These are phyloP conservation scores for Dioscorea zingiberensis DNA, from an alignment of 106 monocot genomes.

Conservation along the genomic window DNA sequence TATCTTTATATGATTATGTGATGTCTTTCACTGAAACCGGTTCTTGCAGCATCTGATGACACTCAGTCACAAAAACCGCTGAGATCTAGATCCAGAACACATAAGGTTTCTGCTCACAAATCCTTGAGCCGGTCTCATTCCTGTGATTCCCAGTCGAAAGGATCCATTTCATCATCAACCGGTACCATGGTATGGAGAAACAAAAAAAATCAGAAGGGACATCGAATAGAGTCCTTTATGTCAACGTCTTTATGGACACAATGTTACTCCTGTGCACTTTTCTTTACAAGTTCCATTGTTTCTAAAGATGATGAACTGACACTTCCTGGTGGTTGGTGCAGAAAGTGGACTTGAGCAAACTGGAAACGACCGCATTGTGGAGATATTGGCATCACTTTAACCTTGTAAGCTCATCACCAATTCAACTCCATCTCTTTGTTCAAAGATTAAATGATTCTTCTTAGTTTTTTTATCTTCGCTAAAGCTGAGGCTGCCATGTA, in stretches of 20 bases:
- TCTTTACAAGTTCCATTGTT: no score
- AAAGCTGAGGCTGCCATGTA: no score
- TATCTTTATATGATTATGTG: neutral
- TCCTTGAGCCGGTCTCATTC: constrained; percentile 33
- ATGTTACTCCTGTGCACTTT: no score
- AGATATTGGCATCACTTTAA: constrained; percentile 85
- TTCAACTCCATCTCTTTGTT: neutral
- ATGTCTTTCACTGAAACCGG: neutral
- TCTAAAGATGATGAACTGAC: neutral
- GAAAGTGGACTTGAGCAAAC: constrained; percentile 77
- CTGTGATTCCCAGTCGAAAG: constrained; percentile 51
- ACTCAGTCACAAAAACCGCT: constrained; percentile 39
- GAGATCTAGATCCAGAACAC: constrained; percentile 35
- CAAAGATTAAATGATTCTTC: no score
- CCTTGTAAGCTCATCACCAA: constrained; percentile 45
- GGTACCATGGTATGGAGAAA: constrained; percentile 26
- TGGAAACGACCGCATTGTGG: constrained; percentile 63
- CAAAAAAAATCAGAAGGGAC: no score
- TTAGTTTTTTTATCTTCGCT: neutral
- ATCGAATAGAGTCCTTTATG: no score
- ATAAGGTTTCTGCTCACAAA: constrained; percentile 35
- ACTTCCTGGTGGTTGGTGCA: constrained; percentile 21
- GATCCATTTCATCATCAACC: constrained; percentile 39
- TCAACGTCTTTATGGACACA: no score
- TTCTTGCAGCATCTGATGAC: constrained; percentile 52